Evolutionary conservation across 2,329 filamentous ascomycete genomes (phyloP).

Genomic region (Pseudogymnoascus sp.): DNA sequence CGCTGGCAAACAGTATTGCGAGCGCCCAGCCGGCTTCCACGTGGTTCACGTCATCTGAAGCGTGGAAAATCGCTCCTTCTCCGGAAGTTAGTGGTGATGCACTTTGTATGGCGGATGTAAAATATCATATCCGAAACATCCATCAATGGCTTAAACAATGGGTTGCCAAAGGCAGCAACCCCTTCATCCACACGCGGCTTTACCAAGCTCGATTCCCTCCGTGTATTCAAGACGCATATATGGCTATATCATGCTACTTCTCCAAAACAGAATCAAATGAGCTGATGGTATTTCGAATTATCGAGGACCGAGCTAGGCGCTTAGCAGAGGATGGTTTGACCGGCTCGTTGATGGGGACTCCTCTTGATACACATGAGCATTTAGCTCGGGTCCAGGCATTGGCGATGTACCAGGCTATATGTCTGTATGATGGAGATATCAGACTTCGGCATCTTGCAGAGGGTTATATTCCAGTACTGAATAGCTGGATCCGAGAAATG

Average conservation of each 20-base stretch:
- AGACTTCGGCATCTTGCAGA: slow-evolving; percentile 25
- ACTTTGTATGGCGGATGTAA: slow-evolving; percentile 18
- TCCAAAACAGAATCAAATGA: slow-evolving; percentile 26
- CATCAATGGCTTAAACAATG: slow-evolving; percentile 25
- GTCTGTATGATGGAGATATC: slow-evolving; percentile 28
- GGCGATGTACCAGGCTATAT: slow-evolving; percentile 26
- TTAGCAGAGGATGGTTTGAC: slow-evolving; percentile 15
- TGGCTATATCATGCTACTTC: slow-evolving; percentile 24
- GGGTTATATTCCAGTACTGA: slow-evolving; percentile 19
- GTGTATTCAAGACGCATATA: slow-evolving; percentile 29
- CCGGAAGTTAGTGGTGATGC: slow-evolving; percentile 6
- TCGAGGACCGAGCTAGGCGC: slow-evolving; percentile 21
- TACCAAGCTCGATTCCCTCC: slow-evolving; percentile 25
- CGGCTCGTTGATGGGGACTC: not conserved
- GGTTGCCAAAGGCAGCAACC: slow-evolving; percentile 24
- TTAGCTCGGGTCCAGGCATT: slow-evolving; percentile 22
- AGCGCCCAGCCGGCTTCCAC: not conserved
- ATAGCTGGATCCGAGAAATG: slow-evolving; percentile 23
- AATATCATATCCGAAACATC: slow-evolving; percentile 25
- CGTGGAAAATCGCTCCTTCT: slow-evolving; percentile 20
- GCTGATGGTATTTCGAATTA: slow-evolving; percentile 24
- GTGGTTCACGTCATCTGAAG: slow-evolving; percentile 15
- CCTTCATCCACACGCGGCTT: slow-evolving; percentile 28
- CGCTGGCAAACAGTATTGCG: not conserved
- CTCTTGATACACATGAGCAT: slow-evolving; percentile 16